Evolutionary conservation across 2,329 filamentous ascomycete genomes (phyloP).

Genomic region (Cladophialophora immunda): DNA sequence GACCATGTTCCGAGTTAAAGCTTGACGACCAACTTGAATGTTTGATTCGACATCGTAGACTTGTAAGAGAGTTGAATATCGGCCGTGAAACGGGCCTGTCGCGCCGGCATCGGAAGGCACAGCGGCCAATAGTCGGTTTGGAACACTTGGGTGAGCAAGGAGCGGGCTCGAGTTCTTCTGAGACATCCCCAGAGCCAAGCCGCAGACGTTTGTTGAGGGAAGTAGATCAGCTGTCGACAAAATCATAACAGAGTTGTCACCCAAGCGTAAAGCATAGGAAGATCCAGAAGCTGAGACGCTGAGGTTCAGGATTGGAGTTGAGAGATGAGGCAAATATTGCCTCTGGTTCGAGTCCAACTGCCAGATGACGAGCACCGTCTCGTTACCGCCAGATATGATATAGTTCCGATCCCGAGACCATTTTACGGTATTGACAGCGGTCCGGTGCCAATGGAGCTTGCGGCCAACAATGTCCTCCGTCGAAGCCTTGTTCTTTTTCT

Average conservation of each 20-base stretch:
- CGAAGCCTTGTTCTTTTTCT: conserved; percentile 48
- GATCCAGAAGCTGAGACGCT: conserved; percentile 81
- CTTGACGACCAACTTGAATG: conserved; percentile 83
- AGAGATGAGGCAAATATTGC: conserved; percentile 89
- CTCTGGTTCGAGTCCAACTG: conserved; percentile 86
- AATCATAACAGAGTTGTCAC: conserved; percentile 91
- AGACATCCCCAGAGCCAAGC: conserved; percentile 61
- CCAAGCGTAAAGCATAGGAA: conserved; percentile 83
- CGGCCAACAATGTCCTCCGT: conserved; percentile 62
- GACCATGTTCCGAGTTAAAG: conserved; percentile 84
- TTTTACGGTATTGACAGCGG: conserved; percentile 81
- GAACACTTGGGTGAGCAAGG: conserved; percentile 67
- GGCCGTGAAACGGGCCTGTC: conserved; percentile 34
- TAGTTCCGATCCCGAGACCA: conserved; percentile 97
- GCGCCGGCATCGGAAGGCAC: conserved; percentile 61
- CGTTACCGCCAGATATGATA: conserved; percentile 88
- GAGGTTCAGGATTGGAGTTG: conserved; percentile 83
- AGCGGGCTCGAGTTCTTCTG: conserved; percentile 46
- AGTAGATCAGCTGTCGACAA: conserved; percentile 89
- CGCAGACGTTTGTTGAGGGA: conserved; percentile 75
- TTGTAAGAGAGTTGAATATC: conserved; percentile 66
- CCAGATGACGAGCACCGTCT: conserved; percentile 91
- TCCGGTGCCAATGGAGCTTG: conserved; percentile 90
- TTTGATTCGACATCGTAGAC: conserved; percentile 84
- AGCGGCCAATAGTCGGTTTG: conserved; percentile 72